A percentile compares a stretch with the other conserved stretches of the same genome.
These are phyloP conservation scores for Colletotrichum spaethianum DNA, from an alignment of 2,329 filamentous ascomycete species.

Conservation along the genomic window DNA sequence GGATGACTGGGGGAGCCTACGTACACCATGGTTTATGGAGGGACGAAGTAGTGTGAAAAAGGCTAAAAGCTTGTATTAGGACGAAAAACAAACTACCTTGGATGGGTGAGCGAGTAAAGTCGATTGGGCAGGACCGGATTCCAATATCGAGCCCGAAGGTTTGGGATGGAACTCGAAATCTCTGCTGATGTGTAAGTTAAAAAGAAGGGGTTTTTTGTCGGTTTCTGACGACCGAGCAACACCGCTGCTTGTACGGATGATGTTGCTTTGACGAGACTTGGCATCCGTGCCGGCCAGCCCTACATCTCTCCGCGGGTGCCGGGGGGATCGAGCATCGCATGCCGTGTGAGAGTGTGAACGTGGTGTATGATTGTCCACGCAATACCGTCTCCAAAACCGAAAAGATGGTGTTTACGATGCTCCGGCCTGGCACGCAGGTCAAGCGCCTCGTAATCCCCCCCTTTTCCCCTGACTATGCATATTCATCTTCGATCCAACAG, in stretches of 20 bases:
- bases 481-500: background rate
- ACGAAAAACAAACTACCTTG: background rate
- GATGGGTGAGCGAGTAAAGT: background rate
- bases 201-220: background rate
- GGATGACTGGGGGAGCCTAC: background rate
- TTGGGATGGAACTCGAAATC: constrained; percentile 18
- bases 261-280: background rate
- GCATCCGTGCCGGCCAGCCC: background rate
- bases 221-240: background rate
- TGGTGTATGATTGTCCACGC: background rate
- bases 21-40: background rate
- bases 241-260: background rate
- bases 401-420: constrained; percentile 8
- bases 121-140: constrained; percentile 4
- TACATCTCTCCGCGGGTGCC: background rate
- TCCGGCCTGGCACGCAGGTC: background rate
- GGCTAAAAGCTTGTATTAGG: background rate
- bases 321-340: background rate
- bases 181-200: background rate
- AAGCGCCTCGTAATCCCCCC: background rate
- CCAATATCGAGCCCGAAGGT: constrained; percentile 32
- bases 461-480: constrained; percentile 18
- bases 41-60: background rate
- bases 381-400: background rate
- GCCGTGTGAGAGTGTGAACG: background rate